Evolutionary conservation across 352 stramenopile genomes (phyloP).

Genomic region (Phytophthora podocarpi): DNA sequence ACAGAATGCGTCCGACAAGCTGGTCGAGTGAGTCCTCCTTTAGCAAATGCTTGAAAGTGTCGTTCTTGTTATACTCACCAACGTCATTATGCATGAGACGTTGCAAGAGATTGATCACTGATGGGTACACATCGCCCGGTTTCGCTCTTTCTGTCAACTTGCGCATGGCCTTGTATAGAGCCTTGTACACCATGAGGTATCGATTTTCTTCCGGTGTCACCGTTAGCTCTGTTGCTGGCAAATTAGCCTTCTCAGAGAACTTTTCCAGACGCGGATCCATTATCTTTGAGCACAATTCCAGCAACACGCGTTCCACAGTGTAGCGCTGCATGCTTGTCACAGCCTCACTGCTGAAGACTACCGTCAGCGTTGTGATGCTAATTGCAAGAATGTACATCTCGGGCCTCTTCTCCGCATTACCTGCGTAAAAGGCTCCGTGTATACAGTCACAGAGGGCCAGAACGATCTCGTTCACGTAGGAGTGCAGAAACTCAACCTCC

Average conservation of each 20-base stretch:
- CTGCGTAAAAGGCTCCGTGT: conserved; percentile 68
- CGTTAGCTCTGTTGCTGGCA: conserved; percentile 43
- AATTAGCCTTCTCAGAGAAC: conserved; percentile 46
- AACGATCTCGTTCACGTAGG: conserved; percentile 83
- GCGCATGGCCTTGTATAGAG: conserved; percentile 65
- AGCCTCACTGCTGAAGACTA: conserved; percentile 64
- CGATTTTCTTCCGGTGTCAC: conserved; percentile 59
- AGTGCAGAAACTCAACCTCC: conserved; percentile 70
- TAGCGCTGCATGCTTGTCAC: conserved; percentile 72
- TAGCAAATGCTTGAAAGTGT: conserved; percentile 71
- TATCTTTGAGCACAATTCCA: conserved; percentile 79
- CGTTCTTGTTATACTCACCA: conserved; percentile 77
- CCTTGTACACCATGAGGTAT: conserved; percentile 74
- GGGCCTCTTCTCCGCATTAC: conserved; percentile 66
- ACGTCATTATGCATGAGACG: conserved; percentile 83
- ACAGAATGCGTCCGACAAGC: conserved; percentile 69
- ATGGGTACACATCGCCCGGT: conserved; percentile 74
- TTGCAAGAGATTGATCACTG: conserved; percentile 80
- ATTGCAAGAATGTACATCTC: conserved; percentile 76
- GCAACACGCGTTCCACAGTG: conserved; percentile 74
- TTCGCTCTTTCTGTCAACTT: conserved; percentile 63
- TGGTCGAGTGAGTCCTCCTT: conserved; percentile 83
- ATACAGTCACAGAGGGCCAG: conserved; percentile 76
- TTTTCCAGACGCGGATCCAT: conserved; percentile 74
- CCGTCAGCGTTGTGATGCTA: conserved; percentile 66